phyloP scores from a whole-genome alignment of 768 basidiomycete species.

The Kwoniella mangroviensis region DNA sequence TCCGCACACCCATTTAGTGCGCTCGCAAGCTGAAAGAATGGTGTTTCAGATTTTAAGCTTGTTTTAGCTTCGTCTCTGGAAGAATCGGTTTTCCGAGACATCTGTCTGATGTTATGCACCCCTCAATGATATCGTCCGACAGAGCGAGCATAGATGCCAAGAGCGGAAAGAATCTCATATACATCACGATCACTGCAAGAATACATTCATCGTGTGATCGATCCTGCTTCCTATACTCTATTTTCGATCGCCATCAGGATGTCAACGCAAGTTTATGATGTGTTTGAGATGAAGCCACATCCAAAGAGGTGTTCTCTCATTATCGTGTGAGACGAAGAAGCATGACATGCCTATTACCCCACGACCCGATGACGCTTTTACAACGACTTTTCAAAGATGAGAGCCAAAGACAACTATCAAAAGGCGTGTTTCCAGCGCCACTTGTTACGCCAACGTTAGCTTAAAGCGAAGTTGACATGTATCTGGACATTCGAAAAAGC shows the following conservation, averaged over 20 bases:
- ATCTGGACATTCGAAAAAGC: background rate
- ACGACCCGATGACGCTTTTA: background rate
- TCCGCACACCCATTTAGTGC: background rate
- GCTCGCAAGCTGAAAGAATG: background rate
- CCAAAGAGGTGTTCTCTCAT: background rate
- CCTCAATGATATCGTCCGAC: too few species aligned
- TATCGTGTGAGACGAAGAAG: background rate
- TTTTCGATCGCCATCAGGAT: too few species aligned
- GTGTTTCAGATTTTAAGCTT: slow-evolving; percentile 3
- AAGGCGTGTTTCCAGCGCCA: slow-evolving; percentile 13
- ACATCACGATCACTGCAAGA: too few species aligned
- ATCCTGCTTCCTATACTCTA: too few species aligned
- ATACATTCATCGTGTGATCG: too few species aligned
- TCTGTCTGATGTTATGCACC: too few species aligned
- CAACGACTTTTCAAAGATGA: background rate
- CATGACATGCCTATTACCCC: background rate
- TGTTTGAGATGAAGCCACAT: too few species aligned
- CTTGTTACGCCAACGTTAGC: background rate
- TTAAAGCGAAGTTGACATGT: background rate
- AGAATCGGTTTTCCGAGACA: background rate
- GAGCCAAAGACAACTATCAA: slow-evolving; percentile 1
- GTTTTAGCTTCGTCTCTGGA: background rate
- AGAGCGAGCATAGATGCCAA: too few species aligned
- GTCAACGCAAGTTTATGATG: too few species aligned
- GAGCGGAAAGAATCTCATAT: too few species aligned